Evolutionary conservation across 139 green algal species (phyloP).

Genomic region (Picochlorum sp.): DNA sequence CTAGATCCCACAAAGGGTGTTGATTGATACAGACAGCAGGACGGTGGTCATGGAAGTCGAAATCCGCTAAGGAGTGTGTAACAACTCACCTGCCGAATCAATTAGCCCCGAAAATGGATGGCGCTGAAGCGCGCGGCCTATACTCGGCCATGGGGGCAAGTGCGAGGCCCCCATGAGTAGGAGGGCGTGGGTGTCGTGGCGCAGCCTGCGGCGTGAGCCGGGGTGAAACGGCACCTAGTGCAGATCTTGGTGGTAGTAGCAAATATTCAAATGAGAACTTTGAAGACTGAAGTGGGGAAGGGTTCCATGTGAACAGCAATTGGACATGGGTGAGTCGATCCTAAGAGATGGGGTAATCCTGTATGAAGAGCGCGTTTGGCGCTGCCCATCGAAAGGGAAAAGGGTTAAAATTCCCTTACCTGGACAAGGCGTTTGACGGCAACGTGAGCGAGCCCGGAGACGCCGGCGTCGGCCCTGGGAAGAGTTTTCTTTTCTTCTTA

Average conservation of each 20-base stretch:
- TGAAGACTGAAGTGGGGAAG: constrained; percentile 89
- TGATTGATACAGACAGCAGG: constrained; percentile 90
- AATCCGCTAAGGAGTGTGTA: constrained; percentile 97
- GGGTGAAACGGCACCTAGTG: constrained; percentile 77
- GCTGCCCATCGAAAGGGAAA: constrained; percentile 81
- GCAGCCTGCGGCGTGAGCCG: constrained; percentile 71
- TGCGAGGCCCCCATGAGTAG: constrained; percentile 83
- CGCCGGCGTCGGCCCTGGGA: constrained; percentile 68
- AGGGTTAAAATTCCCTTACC: constrained; percentile 91
- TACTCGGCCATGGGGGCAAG: constrained; percentile 76
- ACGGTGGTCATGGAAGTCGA: constrained; percentile 96
- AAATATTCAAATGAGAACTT: constrained; percentile 94
- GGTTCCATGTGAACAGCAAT: constrained; percentile 94
- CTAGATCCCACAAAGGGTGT: constrained; percentile 92
- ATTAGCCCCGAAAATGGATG: constrained; percentile 96
- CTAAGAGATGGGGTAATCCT: constrained; percentile 83
- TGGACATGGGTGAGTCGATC: constrained; percentile 91
- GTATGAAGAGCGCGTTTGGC: constrained; percentile 72
- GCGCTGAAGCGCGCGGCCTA: constrained; percentile 84
- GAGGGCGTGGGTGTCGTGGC: constrained; percentile 75
- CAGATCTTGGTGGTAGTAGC: constrained; percentile 93
- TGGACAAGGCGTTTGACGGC: constrained; percentile 71
- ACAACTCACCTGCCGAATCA: constrained; percentile 96
- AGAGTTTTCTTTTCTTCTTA: constrained; percentile 96
- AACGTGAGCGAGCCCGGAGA: constrained; percentile 76